These are phyloP conservation scores for Rhynchospora breviuscula DNA, from an alignment of 176 grass and related monocot species.

Conservation along the genomic window DNA sequence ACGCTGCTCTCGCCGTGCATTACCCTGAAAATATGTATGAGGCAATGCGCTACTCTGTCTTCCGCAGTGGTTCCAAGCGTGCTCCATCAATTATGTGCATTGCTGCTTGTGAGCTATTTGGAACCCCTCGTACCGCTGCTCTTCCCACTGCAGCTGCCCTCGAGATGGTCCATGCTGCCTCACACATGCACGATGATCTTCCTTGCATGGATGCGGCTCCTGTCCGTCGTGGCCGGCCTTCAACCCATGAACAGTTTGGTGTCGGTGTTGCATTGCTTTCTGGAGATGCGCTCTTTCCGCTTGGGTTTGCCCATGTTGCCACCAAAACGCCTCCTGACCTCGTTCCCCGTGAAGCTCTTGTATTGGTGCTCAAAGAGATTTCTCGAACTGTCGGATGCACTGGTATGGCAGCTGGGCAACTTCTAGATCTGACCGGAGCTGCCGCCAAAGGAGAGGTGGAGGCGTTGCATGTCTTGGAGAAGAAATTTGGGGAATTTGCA, in stretches of 20 bases:
- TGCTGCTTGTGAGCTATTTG: conserved; percentile 80
- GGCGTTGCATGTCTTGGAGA: conserved; percentile 63
- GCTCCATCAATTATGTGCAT: conserved; percentile 78
- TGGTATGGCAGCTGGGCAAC: conserved; percentile 81
- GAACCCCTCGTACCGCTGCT: conserved; percentile 42
- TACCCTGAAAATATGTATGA: conserved; percentile 61
- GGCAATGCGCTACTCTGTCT: conserved; percentile 77
- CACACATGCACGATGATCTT: conserved; percentile 81
- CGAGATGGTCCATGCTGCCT: conserved; percentile 92
- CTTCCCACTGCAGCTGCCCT: conserved; percentile 69
- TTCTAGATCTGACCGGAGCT: conserved; percentile 63
- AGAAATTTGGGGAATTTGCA: conserved; percentile 95
- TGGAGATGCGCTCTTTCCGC: conserved; percentile 79
- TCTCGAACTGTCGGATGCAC: conserved; percentile 77
- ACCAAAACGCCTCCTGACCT: conserved; percentile 44
- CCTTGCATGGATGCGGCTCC: conserved; percentile 89
- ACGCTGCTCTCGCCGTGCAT: conserved; percentile 58
- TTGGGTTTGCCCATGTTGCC: conserved; percentile 64
- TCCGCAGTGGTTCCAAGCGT: conserved; percentile 65
- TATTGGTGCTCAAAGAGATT: conserved; percentile 74
- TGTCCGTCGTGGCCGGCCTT: conserved; percentile 58
- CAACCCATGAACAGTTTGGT: conserved; percentile 71
- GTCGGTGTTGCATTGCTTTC: conserved; percentile 59
- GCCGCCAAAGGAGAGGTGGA: conserved; percentile 58
- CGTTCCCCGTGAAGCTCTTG: conserved; percentile 41